phyloP scores from a whole-genome alignment of 768 basidiomycete species.

The Termitomyces sp. region DNA sequence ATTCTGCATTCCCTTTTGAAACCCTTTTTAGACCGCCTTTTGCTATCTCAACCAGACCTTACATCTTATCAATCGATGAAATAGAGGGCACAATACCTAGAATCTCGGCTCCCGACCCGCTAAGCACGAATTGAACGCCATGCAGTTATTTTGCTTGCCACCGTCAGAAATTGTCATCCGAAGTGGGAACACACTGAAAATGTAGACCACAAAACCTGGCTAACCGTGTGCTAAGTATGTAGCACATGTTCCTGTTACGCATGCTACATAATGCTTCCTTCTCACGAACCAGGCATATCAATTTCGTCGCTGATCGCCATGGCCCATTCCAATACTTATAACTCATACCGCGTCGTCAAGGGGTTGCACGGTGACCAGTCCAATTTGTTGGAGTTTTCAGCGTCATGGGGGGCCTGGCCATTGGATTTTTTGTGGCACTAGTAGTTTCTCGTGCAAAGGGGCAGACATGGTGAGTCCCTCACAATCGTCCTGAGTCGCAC shows the following conservation, averaged over 20 bases:
- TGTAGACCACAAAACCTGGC: neutral
- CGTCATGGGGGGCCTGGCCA: neutral
- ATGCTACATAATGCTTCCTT: constrained; percentile 11
- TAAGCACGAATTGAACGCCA: too few species aligned
- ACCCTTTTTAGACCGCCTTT: too few species aligned
- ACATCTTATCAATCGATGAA: too few species aligned
- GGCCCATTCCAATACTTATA: neutral
- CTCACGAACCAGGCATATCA: constrained; percentile 7
- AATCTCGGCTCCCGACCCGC: too few species aligned
- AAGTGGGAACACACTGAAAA: neutral
- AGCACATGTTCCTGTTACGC: neutral
- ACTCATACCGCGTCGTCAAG: neutral
- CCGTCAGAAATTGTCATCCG: neutral
- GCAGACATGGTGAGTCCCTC: constrained; percentile 18
- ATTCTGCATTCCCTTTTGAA: too few species aligned
- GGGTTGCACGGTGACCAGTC: neutral
- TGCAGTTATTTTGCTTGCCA: neutral
- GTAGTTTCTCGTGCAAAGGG: constrained; percentile 7
- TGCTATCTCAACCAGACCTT: too few species aligned
- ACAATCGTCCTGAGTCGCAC: neutral
- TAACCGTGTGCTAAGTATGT: neutral
- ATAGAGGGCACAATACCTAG: too few species aligned
- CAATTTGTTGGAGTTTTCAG: neutral
- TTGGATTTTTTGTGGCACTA: constrained; percentile 1
- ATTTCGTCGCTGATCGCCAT: constrained; percentile 4